phyloP scores from a whole-genome alignment of 2,329 filamentous ascomycete species.

The Phialocephala sp. region DNA sequence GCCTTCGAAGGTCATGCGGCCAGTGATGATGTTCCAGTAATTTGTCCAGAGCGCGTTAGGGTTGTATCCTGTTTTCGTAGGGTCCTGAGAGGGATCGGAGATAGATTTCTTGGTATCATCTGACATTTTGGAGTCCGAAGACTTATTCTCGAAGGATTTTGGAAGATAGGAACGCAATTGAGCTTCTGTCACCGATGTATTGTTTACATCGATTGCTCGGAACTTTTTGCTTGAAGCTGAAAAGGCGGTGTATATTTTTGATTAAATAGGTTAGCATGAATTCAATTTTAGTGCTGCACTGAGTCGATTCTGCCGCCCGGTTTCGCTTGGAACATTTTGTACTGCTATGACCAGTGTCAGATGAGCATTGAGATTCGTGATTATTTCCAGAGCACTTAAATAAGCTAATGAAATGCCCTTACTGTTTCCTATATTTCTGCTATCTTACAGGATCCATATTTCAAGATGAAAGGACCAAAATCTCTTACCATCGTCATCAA shows the following conservation, averaged over 20 bases:
- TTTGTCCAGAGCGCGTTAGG: slow-evolving; percentile 73
- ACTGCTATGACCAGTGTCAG: neutral
- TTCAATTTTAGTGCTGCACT: neutral
- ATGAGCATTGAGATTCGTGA: neutral
- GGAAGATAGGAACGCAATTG: neutral
- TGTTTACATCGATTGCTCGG: neutral
- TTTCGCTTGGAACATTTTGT: neutral
- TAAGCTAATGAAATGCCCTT: neutral
- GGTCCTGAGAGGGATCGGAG: slow-evolving; percentile 54
- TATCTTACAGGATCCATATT: neutral
- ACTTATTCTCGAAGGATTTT: neutral
- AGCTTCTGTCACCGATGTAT: neutral
- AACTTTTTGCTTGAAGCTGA: slow-evolving; percentile 12
- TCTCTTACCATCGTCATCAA: slow-evolving; percentile 72
- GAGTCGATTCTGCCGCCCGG: slow-evolving; percentile 2
- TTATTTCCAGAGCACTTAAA: neutral
- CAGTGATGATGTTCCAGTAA: slow-evolving; percentile 82
- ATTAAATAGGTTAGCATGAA: neutral
- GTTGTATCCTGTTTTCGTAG: slow-evolving; percentile 66
- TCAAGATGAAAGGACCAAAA: slow-evolving; percentile 57
- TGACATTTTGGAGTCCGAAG: slow-evolving; percentile 20
- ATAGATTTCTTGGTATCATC: slow-evolving; percentile 8
- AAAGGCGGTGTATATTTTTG: slow-evolving; percentile 6
- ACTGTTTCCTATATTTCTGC: neutral
- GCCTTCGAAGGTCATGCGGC: slow-evolving; percentile 71